Evolutionary conservation across 805 yeast species (phyloP).

Genomic region (Lachancea kluyveri): DNA sequence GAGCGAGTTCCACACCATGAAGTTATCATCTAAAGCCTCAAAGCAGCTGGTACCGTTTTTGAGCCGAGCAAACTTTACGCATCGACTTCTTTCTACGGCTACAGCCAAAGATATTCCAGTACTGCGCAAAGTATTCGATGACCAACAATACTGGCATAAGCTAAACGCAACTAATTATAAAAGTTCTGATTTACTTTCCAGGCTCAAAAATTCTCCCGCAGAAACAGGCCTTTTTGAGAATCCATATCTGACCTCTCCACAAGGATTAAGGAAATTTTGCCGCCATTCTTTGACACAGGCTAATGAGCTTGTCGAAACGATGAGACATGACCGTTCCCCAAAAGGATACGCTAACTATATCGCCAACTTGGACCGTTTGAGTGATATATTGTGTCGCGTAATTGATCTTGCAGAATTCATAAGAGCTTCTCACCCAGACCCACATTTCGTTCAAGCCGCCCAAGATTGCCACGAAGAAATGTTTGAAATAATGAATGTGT

Average conservation of each 20-base stretch:
- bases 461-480: slow-evolving; percentile 80
- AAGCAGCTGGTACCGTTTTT: too few species aligned
- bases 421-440: slow-evolving; percentile 79
- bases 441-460: slow-evolving; percentile 67
- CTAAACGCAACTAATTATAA: slow-evolving; percentile 35
- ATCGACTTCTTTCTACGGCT: too few species aligned
- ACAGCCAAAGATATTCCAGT: too few species aligned
- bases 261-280: slow-evolving; percentile 66
- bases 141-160: slow-evolving; percentile 47
- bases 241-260: slow-evolving; percentile 59
- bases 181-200: slow-evolving; percentile 3
- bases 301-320: slow-evolving; percentile 48
- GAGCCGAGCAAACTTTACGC: too few species aligned
- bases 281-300: slow-evolving; percentile 60
- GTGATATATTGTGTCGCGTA: slow-evolving; percentile 85
- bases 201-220: slow-evolving; percentile 4
- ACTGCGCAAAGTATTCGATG: slow-evolving; percentile 49
- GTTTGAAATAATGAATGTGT: slow-evolving; percentile 89
- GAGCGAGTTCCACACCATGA: too few species aligned
- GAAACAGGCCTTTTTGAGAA: slow-evolving; percentile 70
- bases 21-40: too few species aligned
- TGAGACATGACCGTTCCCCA: slow-evolving; percentile 41
- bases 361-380: slow-evolving; percentile 67
- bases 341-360: slow-evolving; percentile 48
- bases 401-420: slow-evolving; percentile 92